Conservation (phyloP, 1,139 yeast species). For the Protomyces gravidus region DNA sequence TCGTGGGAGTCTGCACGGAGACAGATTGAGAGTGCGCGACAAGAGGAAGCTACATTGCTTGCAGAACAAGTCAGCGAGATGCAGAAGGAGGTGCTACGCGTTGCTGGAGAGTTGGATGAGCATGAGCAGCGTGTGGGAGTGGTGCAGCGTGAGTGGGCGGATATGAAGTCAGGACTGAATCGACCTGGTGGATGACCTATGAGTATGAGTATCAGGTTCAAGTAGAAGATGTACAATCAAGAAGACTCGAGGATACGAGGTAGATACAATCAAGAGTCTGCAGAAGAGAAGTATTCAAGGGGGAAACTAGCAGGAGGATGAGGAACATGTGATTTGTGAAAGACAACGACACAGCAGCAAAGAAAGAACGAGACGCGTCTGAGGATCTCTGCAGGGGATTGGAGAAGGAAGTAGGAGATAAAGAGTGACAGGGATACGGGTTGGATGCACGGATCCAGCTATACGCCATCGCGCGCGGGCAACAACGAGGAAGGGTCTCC, state of each 20-base stretch:
- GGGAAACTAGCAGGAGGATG: no score
- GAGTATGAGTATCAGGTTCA: no score
- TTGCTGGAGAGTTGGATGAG: constrained; percentile 7
- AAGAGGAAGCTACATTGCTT: constrained; percentile 10
- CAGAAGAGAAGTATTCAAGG: no score
- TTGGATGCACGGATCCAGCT: not conserved
- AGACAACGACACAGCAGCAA: no score
- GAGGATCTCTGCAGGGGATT: no score
- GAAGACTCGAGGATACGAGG: no score
- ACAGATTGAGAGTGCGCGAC: not conserved
- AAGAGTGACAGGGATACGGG: not conserved
- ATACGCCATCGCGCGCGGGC: constrained; percentile 2
- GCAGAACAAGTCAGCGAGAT: not conserved
- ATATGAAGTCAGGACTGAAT: not conserved
- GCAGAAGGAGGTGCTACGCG: not conserved
- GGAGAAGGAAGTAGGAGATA: not conserved
- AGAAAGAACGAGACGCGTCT: no score
- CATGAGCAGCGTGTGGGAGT: not conserved
- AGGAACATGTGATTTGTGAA: no score
- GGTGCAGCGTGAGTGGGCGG: not conserved
- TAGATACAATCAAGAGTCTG: no score
- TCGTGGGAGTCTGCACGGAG: not conserved
- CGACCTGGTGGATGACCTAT: no score
- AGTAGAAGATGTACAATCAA: no score
- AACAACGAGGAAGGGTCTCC: not conserved